phyloP scores from a whole-genome alignment of 2,329 filamentous ascomycete species.

The Ophiobolus disseminans region DNA sequence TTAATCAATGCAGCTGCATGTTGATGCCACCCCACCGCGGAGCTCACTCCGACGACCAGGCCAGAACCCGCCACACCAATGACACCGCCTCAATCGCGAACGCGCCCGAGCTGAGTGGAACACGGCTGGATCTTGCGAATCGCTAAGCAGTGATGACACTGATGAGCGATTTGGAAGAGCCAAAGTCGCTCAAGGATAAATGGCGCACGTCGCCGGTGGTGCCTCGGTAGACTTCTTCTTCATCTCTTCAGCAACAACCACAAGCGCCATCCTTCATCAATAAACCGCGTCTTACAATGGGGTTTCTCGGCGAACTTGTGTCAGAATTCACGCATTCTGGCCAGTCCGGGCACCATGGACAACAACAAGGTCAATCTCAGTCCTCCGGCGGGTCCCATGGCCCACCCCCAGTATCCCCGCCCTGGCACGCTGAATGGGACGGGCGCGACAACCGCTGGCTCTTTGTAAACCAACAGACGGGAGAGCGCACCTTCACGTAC shows the following conservation, averaged over 20 bases:
- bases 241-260: not conserved
- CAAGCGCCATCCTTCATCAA: not conserved
- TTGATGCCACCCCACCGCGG: not conserved
- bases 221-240: too few species aligned
- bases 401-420: slow-evolving; percentile 35
- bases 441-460: slow-evolving; percentile 29
- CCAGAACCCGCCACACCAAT: slow-evolving; percentile 9
- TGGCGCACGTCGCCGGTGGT: slow-evolving; percentile 11
- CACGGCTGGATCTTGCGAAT: slow-evolving; percentile 6
- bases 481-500: slow-evolving; percentile 32
- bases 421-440: slow-evolving; percentile 35
- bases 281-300: slow-evolving; percentile 18
- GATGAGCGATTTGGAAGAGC: slow-evolving; percentile 6
- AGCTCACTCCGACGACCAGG: not conserved
- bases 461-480: slow-evolving; percentile 36
- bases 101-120: not conserved
- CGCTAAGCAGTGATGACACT: slow-evolving; percentile 9
- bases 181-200: slow-evolving; percentile 13
- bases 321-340: slow-evolving; percentile 22
- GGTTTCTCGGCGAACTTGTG: slow-evolving; percentile 27
- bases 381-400: slow-evolving; percentile 11
- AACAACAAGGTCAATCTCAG: slow-evolving; percentile 10
- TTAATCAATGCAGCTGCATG: not conserved
- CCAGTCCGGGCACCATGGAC: slow-evolving; percentile 17
- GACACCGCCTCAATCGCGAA: slow-evolving; percentile 5